Conservation (phyloP, 108 stramenopile genomes). For the Nannochloropsis gaditana region DNA sequence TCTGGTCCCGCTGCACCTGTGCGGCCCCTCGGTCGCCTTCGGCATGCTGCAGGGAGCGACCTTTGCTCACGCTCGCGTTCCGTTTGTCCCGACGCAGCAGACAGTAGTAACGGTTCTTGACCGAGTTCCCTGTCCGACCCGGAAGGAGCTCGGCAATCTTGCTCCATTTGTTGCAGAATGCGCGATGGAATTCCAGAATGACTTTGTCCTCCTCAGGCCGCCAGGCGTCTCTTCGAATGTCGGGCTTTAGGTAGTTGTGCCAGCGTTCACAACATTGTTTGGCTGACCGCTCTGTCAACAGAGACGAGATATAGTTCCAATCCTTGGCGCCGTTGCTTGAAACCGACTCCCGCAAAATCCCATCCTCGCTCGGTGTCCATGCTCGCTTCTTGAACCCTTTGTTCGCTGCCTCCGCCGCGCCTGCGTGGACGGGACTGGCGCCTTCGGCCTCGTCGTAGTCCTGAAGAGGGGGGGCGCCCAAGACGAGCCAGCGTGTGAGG, state of each 20-base stretch:
- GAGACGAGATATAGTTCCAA: conserved; percentile 40
- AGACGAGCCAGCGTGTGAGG: not conserved
- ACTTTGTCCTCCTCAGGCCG: conserved; percentile 31
- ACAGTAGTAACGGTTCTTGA: conserved; percentile 61
- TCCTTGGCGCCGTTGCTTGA: conserved; percentile 32
- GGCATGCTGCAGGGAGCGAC: not conserved
- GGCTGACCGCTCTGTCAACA: conserved; percentile 44
- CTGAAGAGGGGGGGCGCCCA: not conserved
- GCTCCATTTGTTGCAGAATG: conserved; percentile 71
- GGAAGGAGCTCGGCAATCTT: conserved; percentile 82
- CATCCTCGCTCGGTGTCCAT: conserved; percentile 28
- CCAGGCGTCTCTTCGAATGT: conserved; percentile 34
- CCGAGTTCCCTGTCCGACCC: conserved; percentile 58
- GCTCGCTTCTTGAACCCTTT: not conserved
- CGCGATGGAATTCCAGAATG: conserved; percentile 25
- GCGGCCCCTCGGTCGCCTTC: too few relatives aligned
- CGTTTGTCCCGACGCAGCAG: not conserved
- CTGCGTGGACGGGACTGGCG: not conserved
- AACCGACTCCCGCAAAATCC: conserved; percentile 40
- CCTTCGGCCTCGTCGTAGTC: not conserved
- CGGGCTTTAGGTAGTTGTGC: conserved; percentile 43
- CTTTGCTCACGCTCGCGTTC: not conserved
- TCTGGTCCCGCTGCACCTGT: too few relatives aligned
- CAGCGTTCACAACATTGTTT: conserved; percentile 52
- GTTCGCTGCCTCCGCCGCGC: not conserved